Evolutionary conservation across 2,329 filamentous ascomycete genomes (phyloP).

Genomic region (Pezicula neosporulosa): DNA sequence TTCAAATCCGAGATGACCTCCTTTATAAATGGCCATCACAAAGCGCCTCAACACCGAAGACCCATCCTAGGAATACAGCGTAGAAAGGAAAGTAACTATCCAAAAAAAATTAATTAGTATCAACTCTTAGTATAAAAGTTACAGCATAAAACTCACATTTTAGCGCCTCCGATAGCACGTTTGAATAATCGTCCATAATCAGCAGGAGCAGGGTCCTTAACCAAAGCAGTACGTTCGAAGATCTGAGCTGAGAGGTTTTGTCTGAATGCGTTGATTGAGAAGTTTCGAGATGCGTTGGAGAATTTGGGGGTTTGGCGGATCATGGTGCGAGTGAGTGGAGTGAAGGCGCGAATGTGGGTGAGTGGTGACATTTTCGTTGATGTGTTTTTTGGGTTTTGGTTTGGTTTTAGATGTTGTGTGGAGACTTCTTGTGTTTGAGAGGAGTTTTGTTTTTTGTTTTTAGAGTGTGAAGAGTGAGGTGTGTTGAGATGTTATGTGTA

Average conservation of each 20-base stretch:
- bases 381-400: too few relatives aligned
- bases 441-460: too few relatives aligned
- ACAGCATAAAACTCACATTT: too few relatives aligned
- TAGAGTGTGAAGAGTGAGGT: too few relatives aligned
- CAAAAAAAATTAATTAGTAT: not conserved
- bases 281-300: not conserved
- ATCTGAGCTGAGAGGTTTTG: not conserved
- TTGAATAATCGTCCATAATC: not conserved
- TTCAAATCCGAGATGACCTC: too few relatives aligned
- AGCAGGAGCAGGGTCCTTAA: not conserved
- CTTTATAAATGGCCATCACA: not conserved
- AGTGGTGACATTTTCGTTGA: too few relatives aligned
- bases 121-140: too few relatives aligned
- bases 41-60: not conserved
- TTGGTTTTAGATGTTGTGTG: too few relatives aligned
- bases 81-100: not conserved
- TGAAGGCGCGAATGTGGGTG: too few relatives aligned
- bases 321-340: too few relatives aligned
- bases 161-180: not conserved
- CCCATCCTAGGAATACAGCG: not conserved
- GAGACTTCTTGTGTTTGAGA: too few relatives aligned
- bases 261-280: not conserved
- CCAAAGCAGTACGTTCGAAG: not conserved
- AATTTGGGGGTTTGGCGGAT: not conserved
- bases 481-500: too few relatives aligned